Conservation (phyloP, 352 stramenopile genomes). For the Thraustochytrium sp. region DNA sequence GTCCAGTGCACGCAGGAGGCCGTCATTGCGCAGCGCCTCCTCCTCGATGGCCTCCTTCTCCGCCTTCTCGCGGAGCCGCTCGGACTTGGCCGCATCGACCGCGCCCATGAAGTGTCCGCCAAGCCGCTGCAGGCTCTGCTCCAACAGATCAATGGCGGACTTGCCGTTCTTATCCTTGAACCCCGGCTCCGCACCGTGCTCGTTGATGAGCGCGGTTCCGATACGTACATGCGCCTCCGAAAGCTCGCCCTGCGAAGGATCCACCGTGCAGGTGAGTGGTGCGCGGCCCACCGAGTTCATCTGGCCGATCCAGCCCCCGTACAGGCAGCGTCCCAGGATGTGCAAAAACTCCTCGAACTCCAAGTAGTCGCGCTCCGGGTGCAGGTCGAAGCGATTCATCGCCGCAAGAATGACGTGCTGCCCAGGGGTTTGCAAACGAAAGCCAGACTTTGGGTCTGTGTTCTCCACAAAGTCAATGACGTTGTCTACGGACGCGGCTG, state of each 20-base stretch:
- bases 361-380: background rate
- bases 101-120: background rate
- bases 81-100: background rate
- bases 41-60: background rate
- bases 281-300: background rate
- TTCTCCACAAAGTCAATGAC: constrained; percentile 16
- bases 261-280: background rate
- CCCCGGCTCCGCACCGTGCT: background rate
- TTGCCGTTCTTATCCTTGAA: background rate
- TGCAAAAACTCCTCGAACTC: background rate
- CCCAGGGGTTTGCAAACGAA: background rate
- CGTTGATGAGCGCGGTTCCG: background rate
- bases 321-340: background rate
- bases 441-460: background rate
- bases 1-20: background rate
- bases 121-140: background rate
- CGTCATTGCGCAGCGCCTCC: background rate
- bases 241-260: constrained; percentile 1
- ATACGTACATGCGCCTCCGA: background rate
- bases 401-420: background rate
- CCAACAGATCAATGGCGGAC: constrained; percentile 8
- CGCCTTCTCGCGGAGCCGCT: background rate
- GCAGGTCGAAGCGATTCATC: background rate
- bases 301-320: background rate
- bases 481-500: background rate